Base-by-base conservation (phyloP, 2,329 filamentous ascomycete species). In the Elsinoe ampelina region DNA sequence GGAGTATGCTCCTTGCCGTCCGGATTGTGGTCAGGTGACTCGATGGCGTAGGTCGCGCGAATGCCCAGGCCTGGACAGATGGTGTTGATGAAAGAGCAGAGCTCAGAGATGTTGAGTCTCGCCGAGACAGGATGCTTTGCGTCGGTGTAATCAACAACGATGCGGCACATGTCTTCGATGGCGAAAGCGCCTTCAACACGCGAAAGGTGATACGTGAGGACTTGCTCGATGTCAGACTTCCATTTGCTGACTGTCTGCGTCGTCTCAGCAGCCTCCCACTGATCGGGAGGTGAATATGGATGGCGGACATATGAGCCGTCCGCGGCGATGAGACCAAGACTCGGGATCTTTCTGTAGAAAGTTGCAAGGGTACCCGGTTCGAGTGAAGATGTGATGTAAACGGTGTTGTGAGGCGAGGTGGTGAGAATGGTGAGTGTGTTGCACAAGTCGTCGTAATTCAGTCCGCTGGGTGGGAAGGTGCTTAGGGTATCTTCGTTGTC, bases 401-500 rank as follows among this genome's bases (percentile, higher is more conserved):
- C 86, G 1, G 84, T 83, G 66, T 97, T 97, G 60, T 80, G 82
- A 19, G 85, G 81, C 65, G 95, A 90, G 8, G 85, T 77, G 8
- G 93, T 77, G 12, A 97, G 74, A 58, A 95, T 89, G 59, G 86
- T 90, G 12, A 97, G 72, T 0, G 89, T 83, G 59, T 91, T 87
- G 47, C 39, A 36, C 10, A 56, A 22, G 11, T 48, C 41, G 7
- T 47, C 30, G 32, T 17, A 95, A 79, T 0, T 91, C 90, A 26
- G 89, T 85, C 73, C 93, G 86, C 2, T 90, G 90, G 62, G 87
- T 95, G 52, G 89, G 86, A 15, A 93, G 79, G 86, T 89, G 42
- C 93, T 88, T 6, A 97, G 76, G 0, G 92, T 97, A 43, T 90
- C 92, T 70, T 97, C 92, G 66, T 95, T 95, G 67, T 97, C 92